phyloP scores from a whole-genome alignment of 768 basidiomycete species.

The Rhizopogon salebrosus region DNA sequence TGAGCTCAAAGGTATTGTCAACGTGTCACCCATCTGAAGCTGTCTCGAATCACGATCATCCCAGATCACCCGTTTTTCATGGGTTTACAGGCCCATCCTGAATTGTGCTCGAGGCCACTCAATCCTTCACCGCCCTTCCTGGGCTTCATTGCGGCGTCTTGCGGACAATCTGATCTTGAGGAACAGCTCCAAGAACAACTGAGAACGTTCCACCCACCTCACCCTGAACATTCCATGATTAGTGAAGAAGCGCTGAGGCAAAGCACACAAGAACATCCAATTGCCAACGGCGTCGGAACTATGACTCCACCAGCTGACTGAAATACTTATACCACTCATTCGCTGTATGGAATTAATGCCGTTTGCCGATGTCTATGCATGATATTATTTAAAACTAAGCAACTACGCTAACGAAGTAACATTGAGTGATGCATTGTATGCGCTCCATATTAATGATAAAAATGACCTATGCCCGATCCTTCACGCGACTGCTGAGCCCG shows the following conservation, averaged over 20 bases:
- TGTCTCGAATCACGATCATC: neutral
- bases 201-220: constrained; percentile 61
- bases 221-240: constrained; percentile 72
- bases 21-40: neutral
- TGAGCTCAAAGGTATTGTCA: constrained; percentile 67
- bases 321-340: neutral
- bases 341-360: neutral
- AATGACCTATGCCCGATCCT: neutral
- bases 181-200: constrained; percentile 72
- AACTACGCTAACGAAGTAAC: neutral
- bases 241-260: constrained; percentile 53
- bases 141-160: constrained; percentile 86
- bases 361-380: neutral
- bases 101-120: constrained; percentile 96
- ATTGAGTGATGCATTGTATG: neutral
- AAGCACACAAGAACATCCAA: constrained; percentile 24
- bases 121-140: constrained; percentile 98
- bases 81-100: constrained; percentile 94
- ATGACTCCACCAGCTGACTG: constrained; percentile 10
- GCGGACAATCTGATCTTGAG: constrained; percentile 46
- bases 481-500: neutral
- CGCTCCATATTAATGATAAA: neutral
- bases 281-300: constrained; percentile 13
- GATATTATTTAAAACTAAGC: neutral
- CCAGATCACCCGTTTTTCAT: constrained; percentile 92